phyloP scores from a whole-genome alignment of 2,329 filamentous ascomycete genomes.

The Phialophora verrucosa region DNA sequence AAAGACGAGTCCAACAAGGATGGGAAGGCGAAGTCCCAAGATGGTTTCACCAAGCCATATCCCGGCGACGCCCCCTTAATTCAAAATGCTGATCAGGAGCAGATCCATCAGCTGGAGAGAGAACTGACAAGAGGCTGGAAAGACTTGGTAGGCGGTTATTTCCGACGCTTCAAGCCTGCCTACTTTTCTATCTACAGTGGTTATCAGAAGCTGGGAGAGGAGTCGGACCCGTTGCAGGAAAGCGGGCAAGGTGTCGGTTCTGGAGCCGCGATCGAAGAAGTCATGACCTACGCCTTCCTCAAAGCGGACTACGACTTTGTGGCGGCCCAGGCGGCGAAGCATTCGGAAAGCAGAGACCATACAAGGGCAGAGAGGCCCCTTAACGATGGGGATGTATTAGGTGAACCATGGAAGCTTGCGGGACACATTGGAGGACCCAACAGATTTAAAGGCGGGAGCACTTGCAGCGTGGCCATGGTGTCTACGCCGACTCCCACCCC shows the following conservation, averaged over 20 bases:
- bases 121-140: constrained; percentile 78
- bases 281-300: constrained; percentile 90
- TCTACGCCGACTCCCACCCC: constrained; percentile 89
- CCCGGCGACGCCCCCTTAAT: constrained; percentile 53
- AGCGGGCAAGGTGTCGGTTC: constrained; percentile 43
- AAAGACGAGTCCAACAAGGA: constrained; percentile 34
- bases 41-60: constrained; percentile 16
- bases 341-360: constrained; percentile 67
- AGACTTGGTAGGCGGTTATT: constrained; percentile 89
- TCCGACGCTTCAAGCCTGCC: constrained; percentile 83
- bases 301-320: constrained; percentile 95
- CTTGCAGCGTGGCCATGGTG: constrained; percentile 85
- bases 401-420: constrained; percentile 60
- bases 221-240: constrained; percentile 37
- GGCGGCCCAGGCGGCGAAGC: constrained; percentile 81
- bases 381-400: constrained; percentile 83
- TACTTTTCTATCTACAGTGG: constrained; percentile 65
- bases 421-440: constrained; percentile 67
- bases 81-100: constrained; percentile 61
- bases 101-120: constrained; percentile 71
- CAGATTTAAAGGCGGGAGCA: constrained; percentile 92
- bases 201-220: constrained; percentile 44
- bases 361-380: constrained; percentile 75
- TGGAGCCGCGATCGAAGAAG: constrained; percentile 53
- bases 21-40: constrained; percentile 41